A percentile compares a stretch with the other conserved stretches of the same genome.
phyloP scores from a whole-genome alignment of 2,329 filamentous ascomycete species.

The Neonectria neomacrospora region DNA sequence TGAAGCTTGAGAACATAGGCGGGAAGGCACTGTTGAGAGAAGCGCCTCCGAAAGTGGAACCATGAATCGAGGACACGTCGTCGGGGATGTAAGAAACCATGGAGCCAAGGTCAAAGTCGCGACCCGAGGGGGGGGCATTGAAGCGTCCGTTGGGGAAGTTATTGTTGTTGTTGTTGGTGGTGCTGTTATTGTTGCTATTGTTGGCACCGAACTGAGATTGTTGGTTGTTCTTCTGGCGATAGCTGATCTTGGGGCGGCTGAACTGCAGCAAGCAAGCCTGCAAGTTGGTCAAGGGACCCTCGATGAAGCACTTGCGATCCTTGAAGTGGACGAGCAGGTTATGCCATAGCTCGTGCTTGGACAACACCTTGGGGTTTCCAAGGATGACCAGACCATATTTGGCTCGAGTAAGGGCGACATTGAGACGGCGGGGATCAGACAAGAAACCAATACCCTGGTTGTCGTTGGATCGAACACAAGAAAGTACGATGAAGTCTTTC shows the following conservation, averaged over 20 bases:
- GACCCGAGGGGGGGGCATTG: conserved; percentile 55
- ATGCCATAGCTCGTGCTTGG: conserved; percentile 98
- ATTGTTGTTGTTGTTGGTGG: conserved; percentile 43
- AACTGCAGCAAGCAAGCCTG: conserved; percentile 96
- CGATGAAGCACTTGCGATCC: conserved; percentile 93
- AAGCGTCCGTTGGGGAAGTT: conserved; percentile 55
- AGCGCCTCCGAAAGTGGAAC: conserved; percentile 86
- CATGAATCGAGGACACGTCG: conserved; percentile 95
- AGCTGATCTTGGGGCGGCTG: conserved; percentile 90
- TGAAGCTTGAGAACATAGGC: conserved; percentile 94
- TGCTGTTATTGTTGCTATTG: conserved; percentile 20
- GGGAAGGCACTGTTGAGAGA: conserved; percentile 82
- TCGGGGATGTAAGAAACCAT: conserved; percentile 96
- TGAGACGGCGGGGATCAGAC: conserved; percentile 95
- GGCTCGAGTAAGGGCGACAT: conserved; percentile 94
- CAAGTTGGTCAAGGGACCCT: conserved; percentile 94
- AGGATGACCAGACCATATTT: conserved; percentile 97
- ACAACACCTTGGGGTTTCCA: conserved; percentile 96
- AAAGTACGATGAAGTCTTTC: conserved; percentile 98
- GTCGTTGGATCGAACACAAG: conserved; percentile 97
- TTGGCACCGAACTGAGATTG: conserved; percentile 70
- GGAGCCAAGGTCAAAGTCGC: conserved; percentile 81
- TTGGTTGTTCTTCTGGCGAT: conserved; percentile 87
- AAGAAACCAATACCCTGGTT: conserved; percentile 99
- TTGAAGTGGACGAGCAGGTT: conserved; percentile 96